These are phyloP conservation scores for Crepidotus variabilis DNA, from an alignment of 768 basidiomycete species.

Conservation along the genomic window DNA sequence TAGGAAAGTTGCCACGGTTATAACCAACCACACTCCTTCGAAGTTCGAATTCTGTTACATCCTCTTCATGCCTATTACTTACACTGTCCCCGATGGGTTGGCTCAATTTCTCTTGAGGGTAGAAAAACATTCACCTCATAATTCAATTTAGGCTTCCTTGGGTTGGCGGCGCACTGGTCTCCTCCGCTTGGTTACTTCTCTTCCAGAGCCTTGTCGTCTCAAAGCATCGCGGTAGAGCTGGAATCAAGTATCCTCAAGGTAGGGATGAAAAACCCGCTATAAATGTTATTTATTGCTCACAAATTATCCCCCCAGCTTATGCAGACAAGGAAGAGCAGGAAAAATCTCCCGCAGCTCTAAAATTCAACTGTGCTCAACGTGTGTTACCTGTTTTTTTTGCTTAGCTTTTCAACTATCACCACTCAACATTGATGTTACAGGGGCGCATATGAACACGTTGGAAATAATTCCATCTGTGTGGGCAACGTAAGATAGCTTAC, in stretches of 20 bases:
- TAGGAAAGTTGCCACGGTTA: no score
- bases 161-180: constrained; percentile 50
- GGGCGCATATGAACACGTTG: background rate
- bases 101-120: no score
- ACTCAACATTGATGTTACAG: background rate
- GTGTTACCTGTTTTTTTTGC: no score
- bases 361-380: constrained; percentile 77
- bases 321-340: constrained; percentile 62
- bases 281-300: no score
- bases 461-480: background rate
- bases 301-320: constrained; percentile 64
- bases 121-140: no score
- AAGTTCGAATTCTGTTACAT: no score
- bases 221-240: constrained; percentile 46
- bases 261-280: background rate
- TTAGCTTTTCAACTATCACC: no score
- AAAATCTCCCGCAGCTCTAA: constrained; percentile 42
- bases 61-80: no score
- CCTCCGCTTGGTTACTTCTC: constrained; percentile 46
- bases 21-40: no score
- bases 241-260: constrained; percentile 65
- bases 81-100: no score
- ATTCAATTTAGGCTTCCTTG: constrained; percentile 52
- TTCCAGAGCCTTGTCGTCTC: constrained; percentile 42
- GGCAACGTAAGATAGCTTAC: background rate